phyloP scores from a whole-genome alignment of 768 basidiomycete genomes.

The Kwoniella botswanensis region DNA sequence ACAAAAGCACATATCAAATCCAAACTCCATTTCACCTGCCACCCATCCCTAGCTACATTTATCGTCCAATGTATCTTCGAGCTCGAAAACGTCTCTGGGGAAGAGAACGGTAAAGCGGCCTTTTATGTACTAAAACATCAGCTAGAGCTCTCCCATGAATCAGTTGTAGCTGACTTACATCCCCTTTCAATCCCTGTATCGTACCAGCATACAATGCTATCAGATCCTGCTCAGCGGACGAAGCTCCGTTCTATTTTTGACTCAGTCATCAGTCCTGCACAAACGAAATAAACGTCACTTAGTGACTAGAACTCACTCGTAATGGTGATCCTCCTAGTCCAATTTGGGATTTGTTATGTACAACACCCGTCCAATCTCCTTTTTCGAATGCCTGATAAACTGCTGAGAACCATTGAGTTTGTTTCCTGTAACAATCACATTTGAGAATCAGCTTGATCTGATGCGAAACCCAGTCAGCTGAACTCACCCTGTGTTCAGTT shows the following conservation, averaged over 20 bases:
- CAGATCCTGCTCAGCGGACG: conserved; percentile 67
- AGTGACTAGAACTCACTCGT: conserved; percentile 21
- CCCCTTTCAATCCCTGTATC: conserved; percentile 68
- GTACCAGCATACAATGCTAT: conserved; percentile 71
- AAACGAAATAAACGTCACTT: conserved; percentile 19
- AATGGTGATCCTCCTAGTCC: conserved; percentile 40
- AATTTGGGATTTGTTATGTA: conserved; percentile 66
- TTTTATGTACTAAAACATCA: conserved; percentile 44
- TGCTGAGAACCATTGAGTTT: conserved; percentile 65
- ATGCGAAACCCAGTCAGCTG: not conserved
- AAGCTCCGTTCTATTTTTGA: conserved; percentile 60
- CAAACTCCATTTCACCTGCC: conserved; percentile 50
- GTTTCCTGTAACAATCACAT: conserved; percentile 63
- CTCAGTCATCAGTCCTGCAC: conserved; percentile 14
- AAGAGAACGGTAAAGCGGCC: conserved; percentile 65
- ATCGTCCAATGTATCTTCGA: conserved; percentile 69
- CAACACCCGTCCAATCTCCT: conserved; percentile 65
- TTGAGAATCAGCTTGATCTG: conserved; percentile 2
- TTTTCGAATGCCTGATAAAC: conserved; percentile 66
- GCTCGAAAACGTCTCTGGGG: conserved; percentile 65
- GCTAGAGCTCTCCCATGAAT: not conserved
- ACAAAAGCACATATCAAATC: conserved; percentile 68
- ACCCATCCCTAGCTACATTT: conserved; percentile 48
- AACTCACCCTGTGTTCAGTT: conserved; percentile 70
- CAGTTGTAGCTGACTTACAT: conserved; percentile 62